Conservation (phyloP, 1,284 basidiomycete species). For the Bondarzewia mesenterica region DNA sequence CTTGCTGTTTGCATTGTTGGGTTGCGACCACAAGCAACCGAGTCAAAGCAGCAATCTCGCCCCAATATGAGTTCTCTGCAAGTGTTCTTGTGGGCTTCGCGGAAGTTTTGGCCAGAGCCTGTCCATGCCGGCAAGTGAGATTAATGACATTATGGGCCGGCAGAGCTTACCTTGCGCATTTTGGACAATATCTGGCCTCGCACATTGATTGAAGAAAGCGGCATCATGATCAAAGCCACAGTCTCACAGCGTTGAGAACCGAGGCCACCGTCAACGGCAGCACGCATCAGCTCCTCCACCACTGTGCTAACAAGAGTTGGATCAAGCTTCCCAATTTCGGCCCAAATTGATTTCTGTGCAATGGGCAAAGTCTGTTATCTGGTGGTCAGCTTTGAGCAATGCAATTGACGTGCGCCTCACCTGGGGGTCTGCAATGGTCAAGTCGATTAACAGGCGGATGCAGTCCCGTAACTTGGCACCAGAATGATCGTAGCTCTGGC, state of each 20-base stretch:
- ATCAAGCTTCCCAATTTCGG: conserved; percentile 64
- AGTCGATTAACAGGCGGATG: conserved; percentile 66
- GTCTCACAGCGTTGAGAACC: conserved; percentile 70
- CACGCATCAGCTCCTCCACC: conserved; percentile 70
- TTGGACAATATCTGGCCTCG: conserved; percentile 72
- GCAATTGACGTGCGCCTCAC: conserved; percentile 38
- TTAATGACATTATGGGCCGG: background rate
- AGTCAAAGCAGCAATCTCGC: conserved; percentile 74
- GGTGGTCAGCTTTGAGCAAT: background rate
- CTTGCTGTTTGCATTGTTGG: conserved; percentile 55
- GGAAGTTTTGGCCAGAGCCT: conserved; percentile 71
- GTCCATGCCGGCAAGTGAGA: conserved; percentile 7
- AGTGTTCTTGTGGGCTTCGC: conserved; percentile 54
- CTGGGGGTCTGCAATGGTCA: conserved; percentile 65
- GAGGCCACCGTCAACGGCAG: conserved; percentile 74
- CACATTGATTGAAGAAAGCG: conserved; percentile 70
- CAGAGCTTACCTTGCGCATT: conserved; percentile 60
- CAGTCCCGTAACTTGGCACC: conserved; percentile 70
- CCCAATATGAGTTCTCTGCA: conserved; percentile 71
- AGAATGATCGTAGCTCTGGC: conserved; percentile 57
- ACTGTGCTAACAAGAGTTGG: conserved; percentile 59
- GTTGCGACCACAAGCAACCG: conserved; percentile 68
- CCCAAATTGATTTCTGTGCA: conserved; percentile 72
- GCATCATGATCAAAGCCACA: conserved; percentile 66
- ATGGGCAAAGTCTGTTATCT: conserved; percentile 50